A percentile compares a stretch with the other conserved stretches of the same genome.
Evolutionary conservation across 208 protist genomes (phyloP).

Genomic region (Phytomonas sp.): DNA sequence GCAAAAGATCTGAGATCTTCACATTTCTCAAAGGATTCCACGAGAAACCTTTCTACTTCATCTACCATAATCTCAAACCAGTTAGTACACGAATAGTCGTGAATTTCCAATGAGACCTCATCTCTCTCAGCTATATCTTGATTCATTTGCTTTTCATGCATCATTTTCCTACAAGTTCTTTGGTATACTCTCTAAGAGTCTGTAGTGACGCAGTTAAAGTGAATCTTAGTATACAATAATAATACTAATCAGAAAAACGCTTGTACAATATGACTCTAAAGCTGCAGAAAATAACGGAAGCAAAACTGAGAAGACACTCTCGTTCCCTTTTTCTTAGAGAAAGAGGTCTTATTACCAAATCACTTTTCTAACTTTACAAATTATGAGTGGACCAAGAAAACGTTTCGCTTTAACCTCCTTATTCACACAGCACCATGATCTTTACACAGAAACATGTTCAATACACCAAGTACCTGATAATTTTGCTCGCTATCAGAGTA

Average conservation of each 20-base stretch:
- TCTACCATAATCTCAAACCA: constrained; percentile 52
- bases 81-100: constrained; percentile 69
- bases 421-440: background rate
- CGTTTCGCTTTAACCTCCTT: background rate
- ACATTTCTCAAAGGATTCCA: constrained; percentile 4
- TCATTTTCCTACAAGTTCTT: constrained; percentile 5
- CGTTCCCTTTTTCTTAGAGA: background rate
- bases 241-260: constrained; percentile 3
- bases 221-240: constrained; percentile 5
- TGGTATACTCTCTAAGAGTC: background rate
- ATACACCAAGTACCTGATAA: background rate
- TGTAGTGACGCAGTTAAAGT: background rate
- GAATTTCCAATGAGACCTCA: constrained; percentile 60
- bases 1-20: background rate
- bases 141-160: background rate
- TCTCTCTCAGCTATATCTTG: constrained; percentile 12
- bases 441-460: background rate
- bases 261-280: background rate
- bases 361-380: background rate
- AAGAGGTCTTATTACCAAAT: background rate
- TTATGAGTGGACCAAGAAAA: background rate
- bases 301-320: background rate
- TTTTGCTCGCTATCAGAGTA: too few species aligned
- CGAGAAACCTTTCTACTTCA: constrained; percentile 43
- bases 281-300: constrained; percentile 8